phyloP scores from a whole-genome alignment of 2,329 filamentous ascomycete species.

The Fusarium concolor region DNA sequence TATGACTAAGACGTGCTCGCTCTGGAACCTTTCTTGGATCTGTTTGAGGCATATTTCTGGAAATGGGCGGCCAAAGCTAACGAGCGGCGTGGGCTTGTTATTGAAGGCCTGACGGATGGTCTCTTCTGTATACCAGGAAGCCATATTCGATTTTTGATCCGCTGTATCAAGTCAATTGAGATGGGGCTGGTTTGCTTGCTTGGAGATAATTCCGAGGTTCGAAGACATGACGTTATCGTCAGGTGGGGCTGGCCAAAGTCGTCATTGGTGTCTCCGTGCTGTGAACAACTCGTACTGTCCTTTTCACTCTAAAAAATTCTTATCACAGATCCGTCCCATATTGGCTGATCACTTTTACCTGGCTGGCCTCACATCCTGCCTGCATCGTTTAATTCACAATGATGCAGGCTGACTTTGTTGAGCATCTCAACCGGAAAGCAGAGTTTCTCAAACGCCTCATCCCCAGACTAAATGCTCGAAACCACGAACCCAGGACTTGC shows the following conservation, averaged over 20 bases:
- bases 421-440: neutral
- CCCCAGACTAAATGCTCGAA: neutral
- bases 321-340: neutral
- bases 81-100: neutral
- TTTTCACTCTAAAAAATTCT: neutral
- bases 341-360: neutral
- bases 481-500: too few species aligned
- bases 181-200: neutral
- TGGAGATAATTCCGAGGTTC: neutral
- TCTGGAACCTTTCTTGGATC: neutral
- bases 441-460: too few species aligned
- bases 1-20: conserved; percentile 1
- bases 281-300: neutral
- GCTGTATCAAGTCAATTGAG: neutral
- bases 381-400: too few species aligned
- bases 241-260: neutral
- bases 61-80: conserved; percentile 8
- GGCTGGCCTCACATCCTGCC: too few species aligned
- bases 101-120: neutral
- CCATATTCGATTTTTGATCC: neutral
- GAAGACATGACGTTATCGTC: neutral
- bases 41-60: conserved; percentile 1
- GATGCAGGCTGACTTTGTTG: neutral
- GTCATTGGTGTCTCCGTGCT: neutral
- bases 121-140: conserved; percentile 3